Percentiles rank a stretch among this genome's conserved stretches.
Evolutionary conservation across 176 grass and related monocot genomes (phyloP).

Genomic region (Carex parvula): DNA sequence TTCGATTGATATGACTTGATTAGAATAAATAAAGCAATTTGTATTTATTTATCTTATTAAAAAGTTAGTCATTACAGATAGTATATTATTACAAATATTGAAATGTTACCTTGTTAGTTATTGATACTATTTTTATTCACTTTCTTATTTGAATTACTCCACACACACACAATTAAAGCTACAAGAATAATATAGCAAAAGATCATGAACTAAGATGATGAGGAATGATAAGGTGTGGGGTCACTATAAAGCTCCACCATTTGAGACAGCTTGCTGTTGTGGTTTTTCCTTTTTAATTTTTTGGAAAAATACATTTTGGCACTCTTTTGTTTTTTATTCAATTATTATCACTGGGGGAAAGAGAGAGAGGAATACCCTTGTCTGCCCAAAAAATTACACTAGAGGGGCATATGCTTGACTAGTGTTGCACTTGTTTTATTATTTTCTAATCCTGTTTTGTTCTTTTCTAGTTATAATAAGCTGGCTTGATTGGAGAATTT

Average conservation of each 20-base stretch:
- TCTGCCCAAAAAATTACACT: conserved; percentile 14
- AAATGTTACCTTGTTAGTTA: background rate
- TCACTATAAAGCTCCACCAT: conserved; percentile 38
- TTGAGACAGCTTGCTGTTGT: conserved; percentile 34
- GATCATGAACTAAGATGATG: background rate
- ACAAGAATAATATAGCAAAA: background rate
- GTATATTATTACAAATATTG: background rate
- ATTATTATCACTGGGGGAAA: background rate
- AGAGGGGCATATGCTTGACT: conserved; percentile 8
- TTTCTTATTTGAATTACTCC: background rate
- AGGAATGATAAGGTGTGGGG: conserved; percentile 37
- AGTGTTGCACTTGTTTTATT: conserved; percentile 14
- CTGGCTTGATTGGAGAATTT: conserved; percentile 10
- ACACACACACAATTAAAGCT: background rate
- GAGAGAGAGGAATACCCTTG: conserved; percentile 9
- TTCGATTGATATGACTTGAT: too few species aligned
- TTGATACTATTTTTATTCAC: background rate
- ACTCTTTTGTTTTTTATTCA: background rate
- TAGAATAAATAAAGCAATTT: too few species aligned
- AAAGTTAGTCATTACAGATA: background rate
- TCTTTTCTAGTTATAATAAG: conserved; percentile 2
- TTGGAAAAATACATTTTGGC: conserved; percentile 19
- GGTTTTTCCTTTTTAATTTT: conserved; percentile 17
- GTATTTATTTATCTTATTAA: background rate
- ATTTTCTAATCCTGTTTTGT: background rate